A percentile compares a stretch with the other conserved stretches of the same genome.
These are phyloP conservation scores for Xylaria sp. DNA, from an alignment of 2,329 filamentous ascomycete genomes.

Conservation along the genomic window DNA sequence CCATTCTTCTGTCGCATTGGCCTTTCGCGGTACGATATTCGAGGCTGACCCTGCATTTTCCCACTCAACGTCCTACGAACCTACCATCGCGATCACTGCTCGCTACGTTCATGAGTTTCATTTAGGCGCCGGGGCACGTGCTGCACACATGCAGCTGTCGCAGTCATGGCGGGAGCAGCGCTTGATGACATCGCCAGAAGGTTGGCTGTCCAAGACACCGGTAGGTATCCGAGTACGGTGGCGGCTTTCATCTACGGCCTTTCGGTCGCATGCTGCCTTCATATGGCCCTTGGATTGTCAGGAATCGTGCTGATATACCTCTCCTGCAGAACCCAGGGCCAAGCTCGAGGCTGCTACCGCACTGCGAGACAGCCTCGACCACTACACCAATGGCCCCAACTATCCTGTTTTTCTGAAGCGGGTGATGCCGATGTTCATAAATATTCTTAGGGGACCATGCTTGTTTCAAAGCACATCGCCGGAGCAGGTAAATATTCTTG, in stretches of 20 bases:
- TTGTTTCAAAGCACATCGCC: slow-evolving; percentile 88
- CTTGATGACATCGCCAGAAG: slow-evolving; percentile 67
- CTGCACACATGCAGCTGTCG: slow-evolving; percentile 45
- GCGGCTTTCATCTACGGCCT: not conserved
- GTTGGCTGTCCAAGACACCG: slow-evolving; percentile 58
- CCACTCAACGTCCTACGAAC: not conserved
- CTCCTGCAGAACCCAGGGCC: slow-evolving; percentile 69
- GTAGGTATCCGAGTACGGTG: slow-evolving; percentile 44
- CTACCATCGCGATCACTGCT: not conserved
- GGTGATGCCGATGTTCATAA: slow-evolving; percentile 87
- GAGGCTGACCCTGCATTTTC: not conserved
- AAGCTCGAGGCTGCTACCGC: slow-evolving; percentile 83
- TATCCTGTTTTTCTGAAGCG: slow-evolving; percentile 84
- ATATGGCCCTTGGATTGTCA: not conserved
- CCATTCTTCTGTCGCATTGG: not conserved
- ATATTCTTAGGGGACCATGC: slow-evolving; percentile 80
- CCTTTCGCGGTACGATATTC: too few species aligned
- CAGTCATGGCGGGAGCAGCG: slow-evolving; percentile 61
- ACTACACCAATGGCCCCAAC: slow-evolving; percentile 76
- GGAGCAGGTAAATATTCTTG: slow-evolving; percentile 71
- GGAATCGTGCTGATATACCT: not conserved
- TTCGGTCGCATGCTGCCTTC: not conserved
- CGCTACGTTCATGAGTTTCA: slow-evolving; percentile 29
- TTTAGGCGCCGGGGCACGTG: slow-evolving; percentile 28
- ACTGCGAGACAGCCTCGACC: slow-evolving; percentile 88